A percentile compares a stretch with the other conserved stretches of the same genome.
Conservation (phyloP, 768 basidiomycete species). For the Royoungia palumana region DNA sequence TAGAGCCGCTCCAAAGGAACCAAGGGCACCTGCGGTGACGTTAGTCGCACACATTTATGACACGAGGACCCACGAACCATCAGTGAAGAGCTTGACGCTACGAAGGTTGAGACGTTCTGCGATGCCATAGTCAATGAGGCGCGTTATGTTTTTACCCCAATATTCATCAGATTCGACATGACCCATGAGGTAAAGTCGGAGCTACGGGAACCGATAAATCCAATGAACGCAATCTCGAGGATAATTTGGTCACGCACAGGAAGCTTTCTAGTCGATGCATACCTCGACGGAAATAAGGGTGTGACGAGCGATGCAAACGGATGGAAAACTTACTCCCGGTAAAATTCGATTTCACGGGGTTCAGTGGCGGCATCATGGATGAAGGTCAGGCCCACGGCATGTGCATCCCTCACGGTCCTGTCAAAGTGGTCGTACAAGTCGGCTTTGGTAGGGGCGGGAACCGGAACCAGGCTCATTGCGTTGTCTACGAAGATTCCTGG, state of each 20-base stretch:
- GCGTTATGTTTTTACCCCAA: constrained; percentile 64
- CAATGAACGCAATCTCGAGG: not conserved
- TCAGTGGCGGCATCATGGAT: constrained; percentile 77
- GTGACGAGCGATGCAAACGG: not conserved
- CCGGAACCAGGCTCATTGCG: constrained; percentile 73
- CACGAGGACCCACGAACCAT: constrained; percentile 46
- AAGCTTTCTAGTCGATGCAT: constrained; percentile 63
- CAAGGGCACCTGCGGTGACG: constrained; percentile 64
- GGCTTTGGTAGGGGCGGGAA: constrained; percentile 56
- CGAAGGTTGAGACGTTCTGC: constrained; percentile 53
- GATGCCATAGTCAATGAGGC: constrained; percentile 55
- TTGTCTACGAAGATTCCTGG: constrained; percentile 81
- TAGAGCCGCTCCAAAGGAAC: constrained; percentile 90
- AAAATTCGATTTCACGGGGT: constrained; percentile 56
- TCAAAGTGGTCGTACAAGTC: constrained; percentile 62
- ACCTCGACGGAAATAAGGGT: constrained; percentile 38
- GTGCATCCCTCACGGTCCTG: constrained; percentile 61
- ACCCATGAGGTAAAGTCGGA: constrained; percentile 63
- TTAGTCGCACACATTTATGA: not conserved
- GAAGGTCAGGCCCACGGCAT: constrained; percentile 77
- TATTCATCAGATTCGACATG: constrained; percentile 50
- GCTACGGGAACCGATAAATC: constrained; percentile 31
- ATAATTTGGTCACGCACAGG: constrained; percentile 46
- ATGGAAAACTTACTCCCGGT: constrained; percentile 47
- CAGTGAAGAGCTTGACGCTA: constrained; percentile 71